phyloP scores from a whole-genome alignment of 371 early-diverging fungal genomes.

The Lichtheimia ramosa region DNA sequence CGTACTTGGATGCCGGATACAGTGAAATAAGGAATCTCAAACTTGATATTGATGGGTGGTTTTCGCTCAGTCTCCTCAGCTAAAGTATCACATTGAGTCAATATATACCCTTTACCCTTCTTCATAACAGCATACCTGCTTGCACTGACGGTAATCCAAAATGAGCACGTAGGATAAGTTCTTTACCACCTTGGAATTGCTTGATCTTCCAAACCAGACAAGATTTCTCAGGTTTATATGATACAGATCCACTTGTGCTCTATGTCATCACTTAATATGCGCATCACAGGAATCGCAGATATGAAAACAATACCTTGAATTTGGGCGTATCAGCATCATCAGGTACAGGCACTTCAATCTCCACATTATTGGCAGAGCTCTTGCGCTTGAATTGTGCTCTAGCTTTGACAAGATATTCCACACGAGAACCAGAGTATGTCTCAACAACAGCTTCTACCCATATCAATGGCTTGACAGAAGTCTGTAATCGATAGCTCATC shows the following conservation, averaged over 20 bases:
- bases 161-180: slow-evolving; percentile 93
- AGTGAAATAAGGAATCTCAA: slow-evolving; percentile 98
- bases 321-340: slow-evolving; percentile 97
- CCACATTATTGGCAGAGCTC: slow-evolving; percentile 97
- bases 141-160: slow-evolving; percentile 96
- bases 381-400: slow-evolving; percentile 96
- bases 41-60: slow-evolving; percentile 96
- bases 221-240: slow-evolving; percentile 93
- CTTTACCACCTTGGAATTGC: slow-evolving; percentile 97
- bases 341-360: slow-evolving; percentile 96
- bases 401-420: slow-evolving; percentile 97
- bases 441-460: slow-evolving; percentile 96
- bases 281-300: too few species aligned
- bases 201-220: slow-evolving; percentile 97
- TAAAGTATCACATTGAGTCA: slow-evolving; percentile 4
- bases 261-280: slow-evolving; percentile 13
- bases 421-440: slow-evolving; percentile 87
- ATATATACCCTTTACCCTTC: too few species aligned
- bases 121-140: slow-evolving; percentile 56
- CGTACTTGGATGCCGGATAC: slow-evolving; percentile 97
- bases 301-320: slow-evolving; percentile 73
- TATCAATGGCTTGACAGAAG: slow-evolving; percentile 93
- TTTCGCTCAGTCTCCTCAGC: slow-evolving; percentile 91
- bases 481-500: slow-evolving; percentile 97
- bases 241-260: slow-evolving; percentile 86